phyloP scores from a whole-genome alignment of 441 rosid genomes.

The Erodium trifolium region DNA sequence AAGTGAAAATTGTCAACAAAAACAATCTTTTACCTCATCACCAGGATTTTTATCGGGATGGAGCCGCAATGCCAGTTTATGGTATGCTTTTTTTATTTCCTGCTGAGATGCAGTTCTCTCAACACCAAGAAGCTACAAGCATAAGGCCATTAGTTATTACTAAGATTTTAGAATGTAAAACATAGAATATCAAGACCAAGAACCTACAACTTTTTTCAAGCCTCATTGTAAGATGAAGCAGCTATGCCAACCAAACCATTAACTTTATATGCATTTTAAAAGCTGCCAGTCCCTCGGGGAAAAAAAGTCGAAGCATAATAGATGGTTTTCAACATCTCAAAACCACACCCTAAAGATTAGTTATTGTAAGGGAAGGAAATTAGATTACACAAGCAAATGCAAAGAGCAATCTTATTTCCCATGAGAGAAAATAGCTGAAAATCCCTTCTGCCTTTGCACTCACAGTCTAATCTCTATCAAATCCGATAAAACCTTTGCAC shows the following conservation, averaged over 20 bases:
- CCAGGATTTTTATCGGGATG: constrained; percentile 93
- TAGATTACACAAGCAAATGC: neutral
- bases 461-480: too few relatives aligned
- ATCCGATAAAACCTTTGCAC: too few relatives aligned
- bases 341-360: neutral
- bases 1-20: neutral
- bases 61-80: constrained; percentile 74
- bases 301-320: neutral
- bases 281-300: neutral
- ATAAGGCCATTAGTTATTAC: neutral
- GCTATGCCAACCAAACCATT: neutral
- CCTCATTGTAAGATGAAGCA: neutral
- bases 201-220: neutral
- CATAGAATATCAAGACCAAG: neutral
- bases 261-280: neutral
- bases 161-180: neutral
- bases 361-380: neutral
- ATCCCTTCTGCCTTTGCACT: neutral
- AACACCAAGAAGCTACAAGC: constrained; percentile 67
- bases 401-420: neutral
- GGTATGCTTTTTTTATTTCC: constrained; percentile 80
- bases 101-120: constrained; percentile 62
- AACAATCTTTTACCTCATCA: constrained; percentile 49
- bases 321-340: neutral
- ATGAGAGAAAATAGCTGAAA: neutral